phyloP scores from a whole-genome alignment of 805 yeast species.

The Candida dendrica region DNA sequence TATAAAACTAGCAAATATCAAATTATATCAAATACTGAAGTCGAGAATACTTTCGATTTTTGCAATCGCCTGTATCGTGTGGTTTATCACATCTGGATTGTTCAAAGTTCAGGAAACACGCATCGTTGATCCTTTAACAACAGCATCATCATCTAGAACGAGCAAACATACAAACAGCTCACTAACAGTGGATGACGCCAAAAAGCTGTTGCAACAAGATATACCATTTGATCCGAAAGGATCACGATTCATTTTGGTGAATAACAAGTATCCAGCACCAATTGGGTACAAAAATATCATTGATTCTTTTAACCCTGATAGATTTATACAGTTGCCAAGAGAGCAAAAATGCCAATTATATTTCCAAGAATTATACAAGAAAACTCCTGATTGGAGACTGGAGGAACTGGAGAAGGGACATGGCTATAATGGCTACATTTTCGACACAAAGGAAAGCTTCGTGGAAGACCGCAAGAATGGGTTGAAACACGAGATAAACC shows the following conservation, averaged over 20 bases:
- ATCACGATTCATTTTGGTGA: constrained; percentile 10
- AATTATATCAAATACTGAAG: constrained; percentile 1
- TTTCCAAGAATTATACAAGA: constrained; percentile 11
- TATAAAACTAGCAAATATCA: not conserved
- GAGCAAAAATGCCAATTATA: constrained; percentile 12
- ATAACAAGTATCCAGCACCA: constrained; percentile 15
- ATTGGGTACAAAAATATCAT: constrained; percentile 14
- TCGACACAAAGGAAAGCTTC: constrained; percentile 17
- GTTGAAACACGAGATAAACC: constrained; percentile 10
- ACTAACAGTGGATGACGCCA: not conserved
- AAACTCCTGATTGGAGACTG: constrained; percentile 18
- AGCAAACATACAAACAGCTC: not conserved
- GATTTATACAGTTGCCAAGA: constrained; percentile 8
- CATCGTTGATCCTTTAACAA: not conserved
- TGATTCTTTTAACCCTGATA: constrained; percentile 8
- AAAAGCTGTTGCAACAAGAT: not conserved
- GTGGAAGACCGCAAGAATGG: constrained; percentile 11
- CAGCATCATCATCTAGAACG: not conserved
- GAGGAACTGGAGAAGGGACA: constrained; percentile 13
- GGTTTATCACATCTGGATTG: not conserved
- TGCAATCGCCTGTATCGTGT: not conserved
- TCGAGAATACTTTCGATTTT: not conserved
- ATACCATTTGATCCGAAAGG: not conserved
- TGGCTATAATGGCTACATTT: constrained; percentile 16
- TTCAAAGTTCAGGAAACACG: not conserved